Evolutionary conservation across 192 early-diverging fungal genomes (phyloP).

Genomic region (Spizellomyces sp.): DNA sequence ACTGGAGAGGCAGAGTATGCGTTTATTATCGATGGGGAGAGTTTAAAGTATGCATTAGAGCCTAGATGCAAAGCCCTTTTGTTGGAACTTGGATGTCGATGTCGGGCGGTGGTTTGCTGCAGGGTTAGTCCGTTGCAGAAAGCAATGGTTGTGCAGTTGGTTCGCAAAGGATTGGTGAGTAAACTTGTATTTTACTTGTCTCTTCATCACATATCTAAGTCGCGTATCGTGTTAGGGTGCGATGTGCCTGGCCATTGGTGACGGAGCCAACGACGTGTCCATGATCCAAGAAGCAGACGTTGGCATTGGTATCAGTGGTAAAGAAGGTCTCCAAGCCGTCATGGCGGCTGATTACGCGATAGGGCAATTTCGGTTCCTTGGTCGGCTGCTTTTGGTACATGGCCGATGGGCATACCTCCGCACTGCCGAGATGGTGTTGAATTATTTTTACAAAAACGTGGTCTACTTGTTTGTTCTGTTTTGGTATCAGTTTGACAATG

Average conservation of each 20-base stretch:
- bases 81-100: conserved; percentile 59
- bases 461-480: conserved; percentile 90
- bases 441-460: conserved; percentile 97
- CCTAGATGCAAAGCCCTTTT: conserved; percentile 60
- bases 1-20: conserved; percentile 28
- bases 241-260: conserved; percentile 72
- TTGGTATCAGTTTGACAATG: conserved; percentile 93
- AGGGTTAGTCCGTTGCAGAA: conserved; percentile 94
- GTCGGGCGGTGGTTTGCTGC: conserved; percentile 86
- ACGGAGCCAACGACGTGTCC: conserved; percentile 65
- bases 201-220: conserved; percentile 37
- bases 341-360: conserved; percentile 96
- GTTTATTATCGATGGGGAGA: conserved; percentile 60
- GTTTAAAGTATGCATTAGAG: conserved; percentile 66
- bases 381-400: conserved; percentile 86
- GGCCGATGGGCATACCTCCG: conserved; percentile 90
- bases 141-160: conserved; percentile 88
- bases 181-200: conserved; percentile 11
- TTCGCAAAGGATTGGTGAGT: conserved; percentile 67
- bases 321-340: conserved; percentile 81
- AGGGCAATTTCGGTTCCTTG: conserved; percentile 87
- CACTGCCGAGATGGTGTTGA: conserved; percentile 87
- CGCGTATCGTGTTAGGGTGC: conserved; percentile 54
- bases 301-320: conserved; percentile 59
- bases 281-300: conserved; percentile 74